phyloP scores from a whole-genome alignment of 1,284 basidiomycete species.

The Fomes fomentarius region DNA sequence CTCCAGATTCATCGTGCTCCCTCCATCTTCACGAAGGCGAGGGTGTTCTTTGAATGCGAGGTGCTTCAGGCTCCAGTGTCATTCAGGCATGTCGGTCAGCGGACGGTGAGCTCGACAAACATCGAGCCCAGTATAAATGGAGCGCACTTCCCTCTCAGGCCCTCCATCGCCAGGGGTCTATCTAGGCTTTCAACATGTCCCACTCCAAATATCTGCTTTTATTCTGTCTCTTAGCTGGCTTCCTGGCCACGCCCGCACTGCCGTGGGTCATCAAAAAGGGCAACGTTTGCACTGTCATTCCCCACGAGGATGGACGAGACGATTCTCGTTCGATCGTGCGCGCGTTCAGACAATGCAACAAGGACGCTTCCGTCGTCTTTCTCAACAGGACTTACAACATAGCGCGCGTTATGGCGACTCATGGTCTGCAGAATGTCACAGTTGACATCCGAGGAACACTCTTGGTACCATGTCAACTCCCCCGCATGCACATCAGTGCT shows the following conservation, averaged over 20 bases:
- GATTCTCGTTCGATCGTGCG: neutral
- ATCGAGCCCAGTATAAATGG: neutral
- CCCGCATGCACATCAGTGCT: no score
- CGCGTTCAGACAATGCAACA: neutral
- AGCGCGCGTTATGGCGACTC: neutral
- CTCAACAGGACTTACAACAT: constrained; percentile 2
- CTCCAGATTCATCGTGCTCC: no score
- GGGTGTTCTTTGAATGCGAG: no score
- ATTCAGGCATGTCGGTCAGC: no score
- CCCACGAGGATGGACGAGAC: neutral
- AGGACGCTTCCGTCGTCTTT: constrained; percentile 1
- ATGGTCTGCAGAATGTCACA: neutral
- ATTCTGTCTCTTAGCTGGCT: neutral
- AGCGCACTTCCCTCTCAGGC: neutral
- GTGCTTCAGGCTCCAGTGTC: no score
- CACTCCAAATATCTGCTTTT: neutral
- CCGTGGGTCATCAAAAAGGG: neutral
- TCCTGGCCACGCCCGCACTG: neutral
- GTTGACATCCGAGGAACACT: constrained; percentile 1
- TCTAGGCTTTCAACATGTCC: neutral
- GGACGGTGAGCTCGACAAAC: no score
- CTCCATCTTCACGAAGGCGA: no score
- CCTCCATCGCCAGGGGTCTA: neutral
- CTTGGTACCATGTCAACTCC: neutral
- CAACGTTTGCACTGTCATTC: neutral